phyloP scores from a whole-genome alignment of 2,329 filamentous ascomycete species.

The Alternaria brassicae region DNA sequence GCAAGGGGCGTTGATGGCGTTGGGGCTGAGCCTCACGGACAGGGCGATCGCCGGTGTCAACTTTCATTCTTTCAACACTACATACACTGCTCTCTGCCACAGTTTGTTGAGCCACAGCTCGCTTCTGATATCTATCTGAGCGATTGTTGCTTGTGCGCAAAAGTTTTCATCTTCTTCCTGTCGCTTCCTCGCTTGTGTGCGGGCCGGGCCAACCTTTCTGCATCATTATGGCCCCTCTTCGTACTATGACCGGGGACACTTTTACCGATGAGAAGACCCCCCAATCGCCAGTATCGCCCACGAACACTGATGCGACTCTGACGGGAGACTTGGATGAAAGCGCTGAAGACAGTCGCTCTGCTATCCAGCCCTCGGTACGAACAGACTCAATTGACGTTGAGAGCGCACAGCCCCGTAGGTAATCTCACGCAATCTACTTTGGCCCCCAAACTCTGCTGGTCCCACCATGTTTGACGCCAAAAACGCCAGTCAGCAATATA shows the following conservation, averaged over 20 bases:
- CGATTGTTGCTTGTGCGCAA: slow-evolving; percentile 14
- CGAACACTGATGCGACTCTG: slow-evolving; percentile 39
- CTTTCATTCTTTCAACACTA: slow-evolving; percentile 21
- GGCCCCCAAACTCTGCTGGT: slow-evolving; percentile 23
- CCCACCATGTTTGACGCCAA: neutral
- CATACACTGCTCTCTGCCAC: slow-evolving; percentile 38
- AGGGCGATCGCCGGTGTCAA: slow-evolving; percentile 12
- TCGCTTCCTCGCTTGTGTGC: slow-evolving; percentile 14
- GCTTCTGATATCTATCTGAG: slow-evolving; percentile 27
- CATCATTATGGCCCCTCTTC: slow-evolving; percentile 36
- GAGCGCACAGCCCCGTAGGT: slow-evolving; percentile 46
- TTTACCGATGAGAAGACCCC: slow-evolving; percentile 33
- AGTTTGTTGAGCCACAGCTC: slow-evolving; percentile 34
- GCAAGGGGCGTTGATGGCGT: slow-evolving; percentile 24
- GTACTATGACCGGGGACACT: slow-evolving; percentile 44
- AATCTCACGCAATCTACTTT: slow-evolving; percentile 7
- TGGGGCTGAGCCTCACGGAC: slow-evolving; percentile 23
- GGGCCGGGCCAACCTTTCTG: slow-evolving; percentile 1
- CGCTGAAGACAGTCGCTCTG: slow-evolving; percentile 21
- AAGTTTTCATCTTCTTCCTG: slow-evolving; percentile 7
- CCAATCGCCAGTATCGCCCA: slow-evolving; percentile 38
- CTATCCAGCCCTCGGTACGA: slow-evolving; percentile 13
- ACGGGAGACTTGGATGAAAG: slow-evolving; percentile 35
- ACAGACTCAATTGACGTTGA: slow-evolving; percentile 22
- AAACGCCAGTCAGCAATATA: neutral